Evolutionary conservation across 805 yeast species (phyloP).

Genomic region (Wickerhamomyces subpelliculosus): DNA sequence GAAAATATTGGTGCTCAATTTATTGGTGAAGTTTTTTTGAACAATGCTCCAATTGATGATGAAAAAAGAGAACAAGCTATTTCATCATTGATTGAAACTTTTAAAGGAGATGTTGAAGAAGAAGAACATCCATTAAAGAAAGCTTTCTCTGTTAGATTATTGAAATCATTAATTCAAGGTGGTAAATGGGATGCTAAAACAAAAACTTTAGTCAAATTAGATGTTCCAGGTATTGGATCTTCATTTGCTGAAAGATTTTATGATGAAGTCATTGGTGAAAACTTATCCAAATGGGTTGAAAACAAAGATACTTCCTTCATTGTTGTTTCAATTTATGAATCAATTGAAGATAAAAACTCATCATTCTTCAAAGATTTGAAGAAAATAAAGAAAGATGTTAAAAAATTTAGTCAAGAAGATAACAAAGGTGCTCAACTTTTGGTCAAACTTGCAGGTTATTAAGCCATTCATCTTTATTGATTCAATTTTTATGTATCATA

Average conservation of each 20-base stretch:
- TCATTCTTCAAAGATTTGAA: conserved; percentile 48
- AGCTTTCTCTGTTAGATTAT: conserved; percentile 67
- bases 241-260: conserved; percentile 52
- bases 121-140: conserved; percentile 63
- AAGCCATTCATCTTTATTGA: too few relatives aligned
- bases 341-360: conserved; percentile 40
- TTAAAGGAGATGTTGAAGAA: conserved; percentile 60
- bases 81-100: conserved; percentile 46
- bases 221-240: conserved; percentile 44
- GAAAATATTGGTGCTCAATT: conserved; percentile 82
- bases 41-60: conserved; percentile 38
- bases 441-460: conserved; percentile 25
- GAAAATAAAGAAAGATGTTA: conserved; percentile 37
- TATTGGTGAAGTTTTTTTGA: conserved; percentile 65
- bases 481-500: too few relatives aligned
- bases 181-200: conserved; percentile 73
- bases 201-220: conserved; percentile 39
- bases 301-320: conserved; percentile 70
- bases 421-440: conserved; percentile 64
- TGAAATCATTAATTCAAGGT: conserved; percentile 75
- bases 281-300: conserved; percentile 62
- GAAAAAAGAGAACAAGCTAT: conserved; percentile 40
- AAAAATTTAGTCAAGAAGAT: conserved; percentile 32
- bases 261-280: conserved; percentile 45
- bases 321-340: conserved; percentile 72